Evolutionary conservation across 2,329 filamentous ascomycete genomes (phyloP), one percentile per base, ranked within the genome.

Genomic region (Xenoacremonium recifei): DNA sequence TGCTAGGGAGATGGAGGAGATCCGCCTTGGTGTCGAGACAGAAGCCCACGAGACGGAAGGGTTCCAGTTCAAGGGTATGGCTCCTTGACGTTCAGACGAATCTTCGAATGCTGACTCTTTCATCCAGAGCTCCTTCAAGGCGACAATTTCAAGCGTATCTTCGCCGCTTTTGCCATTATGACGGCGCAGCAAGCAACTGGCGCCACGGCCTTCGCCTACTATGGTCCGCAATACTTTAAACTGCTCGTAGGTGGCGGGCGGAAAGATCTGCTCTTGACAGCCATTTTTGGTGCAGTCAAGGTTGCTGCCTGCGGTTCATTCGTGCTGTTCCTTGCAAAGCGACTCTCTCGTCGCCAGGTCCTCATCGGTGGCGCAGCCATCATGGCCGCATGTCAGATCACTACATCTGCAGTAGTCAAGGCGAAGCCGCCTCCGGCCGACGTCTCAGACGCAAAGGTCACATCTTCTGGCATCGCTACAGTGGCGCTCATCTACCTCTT

Each of bases 401-500:
- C 59, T 1, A 73, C 68, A 1, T 69, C 68, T 1, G 60, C 61
- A 1, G 62, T 79, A 2, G 67, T 74, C 2, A 73, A 73, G 44
- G 56, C 52, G 2, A 61, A 63, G 23, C 64, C 63, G 2, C 55
- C 52, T 1, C 55, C 51, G 2, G 54, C 51, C 4, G 47, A 61
- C 19, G n/a, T n/a, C n/a, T 7, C 23, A 27, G 23, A 27, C 49
- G 55, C 4, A 48, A 48, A 19, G 1, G 59, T 71, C 12, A 64
- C 64, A 1, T 53, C 65, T 36, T 66, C 68, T 1, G 72, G 70
- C 1, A 73, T 77, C 21, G 69, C 69, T 3, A 80, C 73, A 0
- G 65, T 80, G 2, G 69, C 70, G 0, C 60, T 80, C 11, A 80
- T 86, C 42, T 86, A 80, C 66, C 66, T 85, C 15, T 85, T 84